These are phyloP conservation scores for Candida maesae DNA, from an alignment of 805 yeast species.

Conservation along the genomic window DNA sequence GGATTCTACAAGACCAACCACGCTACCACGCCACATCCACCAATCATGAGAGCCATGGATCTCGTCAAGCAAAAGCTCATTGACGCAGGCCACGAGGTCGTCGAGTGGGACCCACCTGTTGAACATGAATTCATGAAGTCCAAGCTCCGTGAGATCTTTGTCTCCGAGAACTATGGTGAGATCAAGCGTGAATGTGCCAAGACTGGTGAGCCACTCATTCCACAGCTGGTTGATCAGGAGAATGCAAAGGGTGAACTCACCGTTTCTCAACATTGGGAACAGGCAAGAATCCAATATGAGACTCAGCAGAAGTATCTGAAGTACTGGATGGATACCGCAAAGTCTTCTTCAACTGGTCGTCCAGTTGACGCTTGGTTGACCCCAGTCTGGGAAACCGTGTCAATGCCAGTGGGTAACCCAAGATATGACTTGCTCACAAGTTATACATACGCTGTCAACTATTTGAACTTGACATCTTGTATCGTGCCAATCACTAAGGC, in stretches of 20 bases:
- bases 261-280: constrained; percentile 37
- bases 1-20: constrained; percentile 41
- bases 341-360: constrained; percentile 33
- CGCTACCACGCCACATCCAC: constrained; percentile 44
- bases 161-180: constrained; percentile 8
- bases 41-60: constrained; percentile 43
- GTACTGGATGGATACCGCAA: constrained; percentile 34
- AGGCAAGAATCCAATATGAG: constrained; percentile 32
- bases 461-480: constrained; percentile 37
- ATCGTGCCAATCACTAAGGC: constrained; percentile 44
- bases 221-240: constrained; percentile 27
- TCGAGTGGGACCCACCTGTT: constrained; percentile 29
- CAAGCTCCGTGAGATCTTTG: constrained; percentile 5
- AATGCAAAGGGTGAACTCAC: constrained; percentile 8
- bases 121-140: constrained; percentile 1
- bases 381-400: constrained; percentile 42
- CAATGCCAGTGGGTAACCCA: constrained; percentile 38
- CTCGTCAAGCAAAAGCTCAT: constrained; percentile 24
- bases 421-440: constrained; percentile 32
- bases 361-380: constrained; percentile 45
- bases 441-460: constrained; percentile 41
- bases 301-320: constrained; percentile 35
- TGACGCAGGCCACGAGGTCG: constrained; percentile 39
- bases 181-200: background rate
- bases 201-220: constrained; percentile 10